A percentile compares a stretch with the other conserved stretches of the same genome.
phyloP scores from a whole-genome alignment of 352 stramenopile genomes.

The Phytophthora capsici region DNA sequence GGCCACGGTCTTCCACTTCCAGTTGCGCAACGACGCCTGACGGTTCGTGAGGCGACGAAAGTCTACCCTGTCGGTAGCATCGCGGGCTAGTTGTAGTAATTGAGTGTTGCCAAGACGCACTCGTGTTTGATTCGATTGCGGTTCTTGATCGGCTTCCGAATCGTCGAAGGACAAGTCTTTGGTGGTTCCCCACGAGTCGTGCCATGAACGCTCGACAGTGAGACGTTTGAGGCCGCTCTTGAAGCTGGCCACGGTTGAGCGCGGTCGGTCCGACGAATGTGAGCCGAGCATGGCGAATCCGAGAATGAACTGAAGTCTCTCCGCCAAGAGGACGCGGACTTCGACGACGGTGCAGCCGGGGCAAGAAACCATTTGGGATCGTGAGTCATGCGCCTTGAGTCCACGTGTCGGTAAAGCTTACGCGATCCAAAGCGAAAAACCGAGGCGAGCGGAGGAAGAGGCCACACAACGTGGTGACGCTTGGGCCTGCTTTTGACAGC shows the following conservation, averaged over 20 bases:
- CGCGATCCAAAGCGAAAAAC: conserved; percentile 12
- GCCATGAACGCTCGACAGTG: conserved; percentile 23
- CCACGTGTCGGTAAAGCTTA: conserved; percentile 4
- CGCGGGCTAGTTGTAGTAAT: conserved; percentile 28
- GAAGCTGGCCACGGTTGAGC: conserved; percentile 29
- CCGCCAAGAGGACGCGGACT: neutral
- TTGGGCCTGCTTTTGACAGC: conserved; percentile 18
- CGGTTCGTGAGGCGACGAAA: conserved; percentile 34
- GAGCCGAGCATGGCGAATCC: conserved; percentile 34
- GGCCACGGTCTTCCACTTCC: conserved; percentile 43
- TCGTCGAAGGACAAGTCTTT: conserved; percentile 30
- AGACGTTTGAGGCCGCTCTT: conserved; percentile 35
- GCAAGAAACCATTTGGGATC: conserved; percentile 39
- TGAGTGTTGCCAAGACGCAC: conserved; percentile 26
- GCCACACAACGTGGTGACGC: conserved; percentile 4
- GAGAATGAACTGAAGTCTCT: conserved; percentile 18
- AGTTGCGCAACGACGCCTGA: conserved; percentile 36
- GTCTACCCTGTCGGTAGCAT: conserved; percentile 34
- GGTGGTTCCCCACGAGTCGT: conserved; percentile 29
- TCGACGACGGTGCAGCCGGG: conserved; percentile 7
- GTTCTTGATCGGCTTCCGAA: conserved; percentile 28
- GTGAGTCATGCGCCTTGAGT: conserved; percentile 11
- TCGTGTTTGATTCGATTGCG: conserved; percentile 11
- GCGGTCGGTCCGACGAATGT: conserved; percentile 22
- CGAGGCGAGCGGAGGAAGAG: conserved; percentile 12